Conservation (phyloP, 2,329 filamentous ascomycete species). For the Fusarium sp. region DNA sequence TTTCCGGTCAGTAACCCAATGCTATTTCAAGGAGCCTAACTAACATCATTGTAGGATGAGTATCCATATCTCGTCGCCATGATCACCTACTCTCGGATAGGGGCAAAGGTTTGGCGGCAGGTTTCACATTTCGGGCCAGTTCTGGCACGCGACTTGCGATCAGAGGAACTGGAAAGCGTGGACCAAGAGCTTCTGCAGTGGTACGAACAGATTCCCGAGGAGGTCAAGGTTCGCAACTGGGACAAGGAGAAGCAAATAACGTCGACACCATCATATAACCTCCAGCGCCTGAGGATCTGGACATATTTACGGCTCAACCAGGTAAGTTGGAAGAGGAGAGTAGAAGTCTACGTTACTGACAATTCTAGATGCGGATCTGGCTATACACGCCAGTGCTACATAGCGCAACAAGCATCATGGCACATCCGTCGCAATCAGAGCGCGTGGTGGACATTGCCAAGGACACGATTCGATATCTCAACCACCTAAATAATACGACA, state of each 20-base stretch:
- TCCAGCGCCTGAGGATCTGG: constrained; percentile 82
- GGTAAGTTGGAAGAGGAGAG: constrained; percentile 45
- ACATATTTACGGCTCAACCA: constrained; percentile 90
- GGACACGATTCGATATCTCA: constrained; percentile 79
- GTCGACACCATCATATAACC: constrained; percentile 71
- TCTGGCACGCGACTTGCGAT: constrained; percentile 72
- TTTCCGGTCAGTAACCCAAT: constrained; percentile 72
- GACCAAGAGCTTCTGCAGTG: constrained; percentile 89
- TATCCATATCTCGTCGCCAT: constrained; percentile 83
- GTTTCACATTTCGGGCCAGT: constrained; percentile 75
- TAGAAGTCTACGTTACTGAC: constrained; percentile 2
- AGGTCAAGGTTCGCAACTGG: constrained; percentile 71
- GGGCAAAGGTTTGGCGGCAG: constrained; percentile 87
- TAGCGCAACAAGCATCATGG: constrained; percentile 84
- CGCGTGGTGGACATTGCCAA: constrained; percentile 80
- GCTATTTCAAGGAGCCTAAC: constrained; percentile 28
- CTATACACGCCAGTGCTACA: constrained; percentile 91
- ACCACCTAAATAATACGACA: constrained; percentile 77
- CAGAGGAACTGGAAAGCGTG: constrained; percentile 81
- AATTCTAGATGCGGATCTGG: constrained; percentile 77
- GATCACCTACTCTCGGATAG: constrained; percentile 85
- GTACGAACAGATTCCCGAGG: constrained; percentile 80
- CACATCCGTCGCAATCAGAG: constrained; percentile 79
- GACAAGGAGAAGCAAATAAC: constrained; percentile 63
- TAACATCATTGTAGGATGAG: constrained; percentile 54